Conservation (phyloP, 495 filamentous ascomycete species). For the Podospora appendiculata region DNA sequence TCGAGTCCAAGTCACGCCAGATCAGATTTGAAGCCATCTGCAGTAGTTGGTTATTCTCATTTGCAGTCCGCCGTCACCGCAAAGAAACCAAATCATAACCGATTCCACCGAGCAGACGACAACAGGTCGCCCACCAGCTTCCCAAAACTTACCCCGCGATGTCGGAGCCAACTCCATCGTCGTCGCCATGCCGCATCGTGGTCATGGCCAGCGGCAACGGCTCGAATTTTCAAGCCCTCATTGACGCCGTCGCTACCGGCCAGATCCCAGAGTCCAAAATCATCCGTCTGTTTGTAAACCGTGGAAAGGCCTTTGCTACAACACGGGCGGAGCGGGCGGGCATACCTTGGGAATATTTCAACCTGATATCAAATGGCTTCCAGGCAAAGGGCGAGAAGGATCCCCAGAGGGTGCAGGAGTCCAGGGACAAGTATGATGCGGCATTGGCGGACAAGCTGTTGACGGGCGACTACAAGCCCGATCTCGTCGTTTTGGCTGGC, state of each 20-base stretch:
- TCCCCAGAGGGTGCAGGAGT: slow-evolving; percentile 47
- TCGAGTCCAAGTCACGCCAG: not conserved
- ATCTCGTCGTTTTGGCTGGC: slow-evolving; percentile 60
- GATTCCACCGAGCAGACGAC: too few species aligned
- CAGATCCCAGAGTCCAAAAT: slow-evolving; percentile 55
- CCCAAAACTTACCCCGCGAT: not conserved
- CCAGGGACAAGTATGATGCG: slow-evolving; percentile 67
- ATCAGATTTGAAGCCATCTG: too few species aligned
- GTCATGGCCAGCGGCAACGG: slow-evolving; percentile 62
- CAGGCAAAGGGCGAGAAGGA: slow-evolving; percentile 43
- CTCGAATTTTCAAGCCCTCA: slow-evolving; percentile 84
- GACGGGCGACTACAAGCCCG: slow-evolving; percentile 45
- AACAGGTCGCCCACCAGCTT: too few species aligned
- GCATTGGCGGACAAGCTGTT: slow-evolving; percentile 69
- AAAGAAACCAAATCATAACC: too few species aligned
- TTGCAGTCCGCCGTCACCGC: not conserved
- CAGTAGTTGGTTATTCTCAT: not conserved
- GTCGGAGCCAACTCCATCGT: not conserved
- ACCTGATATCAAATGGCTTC: slow-evolving; percentile 61
- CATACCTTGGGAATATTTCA: slow-evolving; percentile 82
- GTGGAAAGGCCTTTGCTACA: slow-evolving; percentile 70
- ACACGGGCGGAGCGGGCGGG: slow-evolving; percentile 58
- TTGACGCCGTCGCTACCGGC: slow-evolving; percentile 56
- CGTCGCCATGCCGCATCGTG: slow-evolving; percentile 27
- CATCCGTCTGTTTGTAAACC: slow-evolving; percentile 74